Evolutionary conservation across 176 grass and related monocot species (phyloP).

Genomic region (Cenchrus fungigraminus): DNA sequence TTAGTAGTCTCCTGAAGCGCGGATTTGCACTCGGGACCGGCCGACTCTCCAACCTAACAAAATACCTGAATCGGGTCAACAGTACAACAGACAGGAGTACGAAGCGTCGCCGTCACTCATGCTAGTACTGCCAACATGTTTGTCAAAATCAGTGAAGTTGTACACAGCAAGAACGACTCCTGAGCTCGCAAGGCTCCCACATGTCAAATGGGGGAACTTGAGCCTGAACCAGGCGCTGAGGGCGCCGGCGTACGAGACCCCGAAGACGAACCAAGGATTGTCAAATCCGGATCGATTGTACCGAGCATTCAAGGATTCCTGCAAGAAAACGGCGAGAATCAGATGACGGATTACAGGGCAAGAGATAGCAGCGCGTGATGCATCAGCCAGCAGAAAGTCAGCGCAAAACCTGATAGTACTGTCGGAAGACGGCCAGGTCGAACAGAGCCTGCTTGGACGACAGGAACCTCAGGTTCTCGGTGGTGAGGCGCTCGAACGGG

Average conservation of each 20-base stretch:
- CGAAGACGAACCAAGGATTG: constrained; percentile 87
- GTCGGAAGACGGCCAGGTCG: constrained; percentile 84
- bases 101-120: not conserved
- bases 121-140: constrained; percentile 59
- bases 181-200: constrained; percentile 92
- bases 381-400: not conserved
- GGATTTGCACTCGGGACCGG: constrained; percentile 89
- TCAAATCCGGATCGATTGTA: constrained; percentile 60
- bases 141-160: constrained; percentile 95
- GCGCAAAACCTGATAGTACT: constrained; percentile 74
- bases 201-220: constrained; percentile 95
- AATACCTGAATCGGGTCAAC: constrained; percentile 7
- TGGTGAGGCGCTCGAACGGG: constrained; percentile 66
- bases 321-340: not conserved
- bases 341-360: not conserved
- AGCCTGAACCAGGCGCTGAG: constrained; percentile 95
- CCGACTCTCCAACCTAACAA: constrained; percentile 73
- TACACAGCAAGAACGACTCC: constrained; percentile 85
- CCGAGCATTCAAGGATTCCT: constrained; percentile 72
- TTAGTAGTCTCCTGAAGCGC: constrained; percentile 84
- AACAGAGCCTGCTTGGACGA: constrained; percentile 98
- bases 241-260: constrained; percentile 86
- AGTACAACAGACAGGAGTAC: not conserved
- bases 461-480: constrained; percentile 80
- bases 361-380: not conserved